Evolutionary conservation across 192 early-diverging fungal genomes (phyloP), one percentile per base, ranked within the genome.

Genomic region (Powellomyces hirtus): DNA sequence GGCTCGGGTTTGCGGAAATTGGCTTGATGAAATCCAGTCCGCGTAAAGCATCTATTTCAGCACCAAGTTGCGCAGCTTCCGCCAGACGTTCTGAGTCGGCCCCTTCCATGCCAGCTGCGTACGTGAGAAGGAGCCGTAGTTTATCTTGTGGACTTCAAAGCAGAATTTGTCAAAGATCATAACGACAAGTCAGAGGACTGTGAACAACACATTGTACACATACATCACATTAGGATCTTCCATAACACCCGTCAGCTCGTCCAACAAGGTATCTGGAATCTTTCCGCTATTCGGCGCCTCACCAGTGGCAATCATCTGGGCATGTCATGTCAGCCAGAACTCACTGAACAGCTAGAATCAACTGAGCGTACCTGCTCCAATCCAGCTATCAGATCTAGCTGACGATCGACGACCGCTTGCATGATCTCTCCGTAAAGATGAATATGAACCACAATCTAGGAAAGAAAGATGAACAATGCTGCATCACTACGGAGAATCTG

Each of bases 401-500:
- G 84, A 45, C 80, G 79, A 11, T 78, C 76, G 30, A 84, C 78
- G 75, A 88, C 89, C 30, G 79, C 71, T 20, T 75, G 62, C 86
- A 90, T 89, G 49, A 86, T 88, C 50, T 88, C 86, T 59, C 79
- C 81, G 30, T 85, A 86, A 62, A 92, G 81, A 31, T 80, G 82
- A 51, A 89, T 87, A 69, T 92, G 90, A 0, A 87, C 76, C 29
- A 40, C 35, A 24, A 52, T 27, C 53, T 44, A 2, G 4, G 16
- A 16, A 74, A 63, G 0, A 42, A 13, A n/a, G 16, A 31, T 24
- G 22, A 24, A 24, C 46, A 49, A 24, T 58, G 13, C 30, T 30
- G 29, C 76, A 89, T 68, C 91, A 59, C 82, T 84, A 14, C 30
- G 56, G 30, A 58, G n/a, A 8, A 2, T 22, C n/a, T 26, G 44